These are phyloP conservation scores for Triticum monococcum DNA, from an alignment of 176 grass and related monocot genomes.

Conservation along the genomic window DNA sequence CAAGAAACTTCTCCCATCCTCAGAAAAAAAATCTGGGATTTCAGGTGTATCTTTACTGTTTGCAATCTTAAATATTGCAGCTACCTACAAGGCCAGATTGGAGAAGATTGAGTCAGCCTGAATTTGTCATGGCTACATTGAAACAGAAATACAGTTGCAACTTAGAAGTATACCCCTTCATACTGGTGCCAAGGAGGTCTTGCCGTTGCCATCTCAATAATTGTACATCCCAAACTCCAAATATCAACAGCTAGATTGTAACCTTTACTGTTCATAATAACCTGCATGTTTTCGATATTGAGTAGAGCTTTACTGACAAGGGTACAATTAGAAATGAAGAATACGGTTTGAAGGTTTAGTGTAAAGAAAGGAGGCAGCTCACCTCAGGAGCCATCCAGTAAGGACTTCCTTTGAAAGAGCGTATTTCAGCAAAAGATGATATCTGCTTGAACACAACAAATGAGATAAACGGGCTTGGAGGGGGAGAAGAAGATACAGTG, in stretches of 20 bases:
- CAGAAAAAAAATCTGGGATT: constrained; percentile 72
- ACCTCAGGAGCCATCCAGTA: constrained; percentile 99
- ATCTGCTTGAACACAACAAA: constrained; percentile 64
- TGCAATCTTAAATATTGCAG: constrained; percentile 98
- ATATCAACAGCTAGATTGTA: constrained; percentile 90
- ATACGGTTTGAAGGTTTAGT: neutral
- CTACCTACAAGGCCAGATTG: constrained; percentile 63
- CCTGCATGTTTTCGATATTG: constrained; percentile 40
- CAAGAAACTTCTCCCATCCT: constrained; percentile 78
- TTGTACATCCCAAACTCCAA: constrained; percentile 97
- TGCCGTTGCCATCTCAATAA: constrained; percentile 97
- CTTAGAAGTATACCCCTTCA: constrained; percentile 74
- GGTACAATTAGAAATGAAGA: neutral
- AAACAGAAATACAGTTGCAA: constrained; percentile 40
- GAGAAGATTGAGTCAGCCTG: neutral
- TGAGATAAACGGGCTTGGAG: constrained; percentile 13
- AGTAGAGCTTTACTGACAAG: neutral
- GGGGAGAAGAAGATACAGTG: neutral
- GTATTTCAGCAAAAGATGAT: constrained; percentile 90
- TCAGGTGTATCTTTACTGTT: constrained; percentile 98
- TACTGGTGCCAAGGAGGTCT: constrained; percentile 93
- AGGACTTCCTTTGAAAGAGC: constrained; percentile 96
- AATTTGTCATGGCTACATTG: neutral
- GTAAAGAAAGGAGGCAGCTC: constrained; percentile 16
- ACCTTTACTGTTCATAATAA: constrained; percentile 89